Conservation (phyloP, 1,284 basidiomycete genomes). For the Chondrostereum purpureum region DNA sequence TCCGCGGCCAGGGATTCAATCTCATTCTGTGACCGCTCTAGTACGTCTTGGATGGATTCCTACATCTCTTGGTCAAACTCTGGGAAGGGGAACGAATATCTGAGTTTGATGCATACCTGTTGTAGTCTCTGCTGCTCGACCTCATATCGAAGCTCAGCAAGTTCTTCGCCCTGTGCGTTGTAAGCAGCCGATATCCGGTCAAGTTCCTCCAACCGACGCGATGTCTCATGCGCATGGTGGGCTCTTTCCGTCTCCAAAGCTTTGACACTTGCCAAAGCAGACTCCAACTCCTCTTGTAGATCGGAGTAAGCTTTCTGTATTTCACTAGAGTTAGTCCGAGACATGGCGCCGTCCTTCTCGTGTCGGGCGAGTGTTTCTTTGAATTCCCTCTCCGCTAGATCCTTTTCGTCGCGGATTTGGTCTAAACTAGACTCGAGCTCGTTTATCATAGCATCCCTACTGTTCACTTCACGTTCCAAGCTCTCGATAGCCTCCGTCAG, state of each 20-base stretch:
- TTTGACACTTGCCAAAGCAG: slow-evolving; percentile 41
- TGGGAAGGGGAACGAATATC: not conserved
- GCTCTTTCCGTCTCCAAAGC: slow-evolving; percentile 55
- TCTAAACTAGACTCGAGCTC: slow-evolving; percentile 55
- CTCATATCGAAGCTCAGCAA: slow-evolving; percentile 38
- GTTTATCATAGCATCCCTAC: slow-evolving; percentile 50
- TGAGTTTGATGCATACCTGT: slow-evolving; percentile 26
- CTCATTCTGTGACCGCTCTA: slow-evolving; percentile 58
- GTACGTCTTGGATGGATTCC: slow-evolving; percentile 41
- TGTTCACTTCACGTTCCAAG: slow-evolving; percentile 46
- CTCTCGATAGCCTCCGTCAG: slow-evolving; percentile 55
- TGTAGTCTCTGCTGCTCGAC: slow-evolving; percentile 40
- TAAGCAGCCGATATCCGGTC: slow-evolving; percentile 38
- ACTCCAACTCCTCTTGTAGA: slow-evolving; percentile 57
- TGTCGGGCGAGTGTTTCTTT: slow-evolving; percentile 33
- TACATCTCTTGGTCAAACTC: too few species aligned
- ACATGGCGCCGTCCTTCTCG: slow-evolving; percentile 44
- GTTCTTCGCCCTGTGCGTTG: slow-evolving; percentile 43
- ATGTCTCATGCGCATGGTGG: slow-evolving; percentile 45
- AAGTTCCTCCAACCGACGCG: slow-evolving; percentile 45
- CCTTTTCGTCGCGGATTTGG: slow-evolving; percentile 43
- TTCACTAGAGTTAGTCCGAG: slow-evolving; percentile 44
- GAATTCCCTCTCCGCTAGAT: slow-evolving; percentile 36
- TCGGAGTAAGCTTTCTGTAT: slow-evolving; percentile 56
- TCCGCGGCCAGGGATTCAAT: slow-evolving; percentile 59